phyloP scores from a whole-genome alignment of 2,329 filamentous ascomycete genomes.

The Penicillium thymicola region DNA sequence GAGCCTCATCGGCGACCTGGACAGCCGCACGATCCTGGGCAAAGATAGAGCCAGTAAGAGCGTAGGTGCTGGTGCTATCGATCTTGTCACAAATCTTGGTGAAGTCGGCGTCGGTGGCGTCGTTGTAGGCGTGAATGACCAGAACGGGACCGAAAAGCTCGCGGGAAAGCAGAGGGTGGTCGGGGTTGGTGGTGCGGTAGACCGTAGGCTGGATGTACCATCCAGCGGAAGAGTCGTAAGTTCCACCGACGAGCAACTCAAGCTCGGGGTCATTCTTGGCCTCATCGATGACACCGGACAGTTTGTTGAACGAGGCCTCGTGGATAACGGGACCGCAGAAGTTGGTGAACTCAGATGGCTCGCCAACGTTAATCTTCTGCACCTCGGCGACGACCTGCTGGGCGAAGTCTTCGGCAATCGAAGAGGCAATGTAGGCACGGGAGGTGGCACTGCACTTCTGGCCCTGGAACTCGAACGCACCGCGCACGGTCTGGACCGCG shows the following conservation, averaged over 20 bases:
- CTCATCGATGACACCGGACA: constrained; percentile 70
- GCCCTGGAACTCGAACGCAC: constrained; percentile 86
- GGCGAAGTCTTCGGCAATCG: constrained; percentile 70
- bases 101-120: constrained; percentile 59
- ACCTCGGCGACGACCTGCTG: constrained; percentile 65
- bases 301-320: constrained; percentile 74
- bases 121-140: constrained; percentile 73
- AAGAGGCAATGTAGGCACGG: constrained; percentile 72
- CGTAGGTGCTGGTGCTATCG: constrained; percentile 42
- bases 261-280: constrained; percentile 74
- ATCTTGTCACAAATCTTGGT: constrained; percentile 54
- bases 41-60: constrained; percentile 44
- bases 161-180: constrained; percentile 69
- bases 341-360: constrained; percentile 67
- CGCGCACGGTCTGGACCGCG: constrained; percentile 76
- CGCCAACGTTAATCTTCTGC: constrained; percentile 66
- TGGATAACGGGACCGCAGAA: constrained; percentile 90
- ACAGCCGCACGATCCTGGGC: constrained; percentile 39
- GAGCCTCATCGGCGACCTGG: constrained; percentile 34
- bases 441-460: constrained; percentile 89
- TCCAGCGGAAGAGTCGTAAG: constrained; percentile 72
- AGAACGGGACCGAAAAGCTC: constrained; percentile 83
- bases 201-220: constrained; percentile 84
- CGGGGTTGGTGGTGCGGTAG: constrained; percentile 69
- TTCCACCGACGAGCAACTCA: constrained; percentile 70